These are phyloP conservation scores for Xylaria longipes DNA, from an alignment of 495 filamentous ascomycete genomes.

Conservation along the genomic window DNA sequence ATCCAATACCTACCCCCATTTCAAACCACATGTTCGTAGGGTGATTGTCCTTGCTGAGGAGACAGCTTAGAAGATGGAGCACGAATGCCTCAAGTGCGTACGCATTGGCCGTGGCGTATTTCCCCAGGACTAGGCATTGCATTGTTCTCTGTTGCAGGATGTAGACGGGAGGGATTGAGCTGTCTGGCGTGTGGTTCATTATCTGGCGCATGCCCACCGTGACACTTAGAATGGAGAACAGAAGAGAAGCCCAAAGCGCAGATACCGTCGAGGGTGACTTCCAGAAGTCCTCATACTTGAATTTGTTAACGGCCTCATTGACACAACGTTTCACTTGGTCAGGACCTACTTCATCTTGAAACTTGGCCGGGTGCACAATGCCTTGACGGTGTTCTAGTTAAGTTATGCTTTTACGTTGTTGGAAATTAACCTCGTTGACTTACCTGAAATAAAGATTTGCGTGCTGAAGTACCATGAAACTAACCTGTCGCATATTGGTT, in stretches of 20 bases:
- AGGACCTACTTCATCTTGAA: slow-evolving; percentile 34
- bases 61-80: slow-evolving; percentile 41
- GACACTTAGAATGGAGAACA: slow-evolving; percentile 38
- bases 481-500: slow-evolving; percentile 38
- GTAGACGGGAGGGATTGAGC: neutral
- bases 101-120: slow-evolving; percentile 42
- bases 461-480: slow-evolving; percentile 49
- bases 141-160: slow-evolving; percentile 28
- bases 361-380: slow-evolving; percentile 28
- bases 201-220: slow-evolving; percentile 7
- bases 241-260: slow-evolving; percentile 37
- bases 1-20: slow-evolving; percentile 19
- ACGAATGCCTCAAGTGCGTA: slow-evolving; percentile 50
- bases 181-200: slow-evolving; percentile 1
- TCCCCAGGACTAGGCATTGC: slow-evolving; percentile 43
- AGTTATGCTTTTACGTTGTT: neutral
- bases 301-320: neutral
- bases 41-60: slow-evolving; percentile 32
- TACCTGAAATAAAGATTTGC: slow-evolving; percentile 31
- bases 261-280: slow-evolving; percentile 34
- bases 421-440: neutral
- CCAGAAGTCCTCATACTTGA: slow-evolving; percentile 52
- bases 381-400: neutral
- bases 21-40: slow-evolving; percentile 33
- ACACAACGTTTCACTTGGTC: neutral